A percentile compares a stretch with the other conserved stretches of the same genome.
These are phyloP conservation scores for Fusarium odoratissimum DNA, from an alignment of 2,329 filamentous ascomycete genomes.

Conservation along the genomic window DNA sequence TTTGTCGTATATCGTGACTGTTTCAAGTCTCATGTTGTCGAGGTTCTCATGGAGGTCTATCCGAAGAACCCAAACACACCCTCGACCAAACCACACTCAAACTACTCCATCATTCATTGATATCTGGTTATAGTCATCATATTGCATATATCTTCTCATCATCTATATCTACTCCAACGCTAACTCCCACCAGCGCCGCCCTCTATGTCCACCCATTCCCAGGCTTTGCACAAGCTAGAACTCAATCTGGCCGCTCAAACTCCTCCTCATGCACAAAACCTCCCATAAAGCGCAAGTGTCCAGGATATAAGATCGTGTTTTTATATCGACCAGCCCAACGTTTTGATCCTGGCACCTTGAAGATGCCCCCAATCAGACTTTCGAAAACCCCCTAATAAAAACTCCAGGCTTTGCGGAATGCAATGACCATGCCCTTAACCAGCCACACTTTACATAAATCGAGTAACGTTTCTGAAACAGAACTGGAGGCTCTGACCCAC, in stretches of 20 bases:
- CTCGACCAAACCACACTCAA: background rate
- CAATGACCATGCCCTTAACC: slow-evolving; percentile 41
- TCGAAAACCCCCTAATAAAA: slow-evolving; percentile 34
- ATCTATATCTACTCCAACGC: slow-evolving; percentile 25
- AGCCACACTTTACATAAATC: slow-evolving; percentile 42
- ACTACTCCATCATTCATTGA: background rate
- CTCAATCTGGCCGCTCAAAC: background rate
- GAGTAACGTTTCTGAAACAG: slow-evolving; percentile 23
- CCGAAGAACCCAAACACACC: background rate
- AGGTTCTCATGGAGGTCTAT: background rate
- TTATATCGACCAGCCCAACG: slow-evolving; percentile 32
- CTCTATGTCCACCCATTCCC: slow-evolving; percentile 2
- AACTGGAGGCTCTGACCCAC: slow-evolving; percentile 9
- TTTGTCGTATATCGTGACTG: background rate
- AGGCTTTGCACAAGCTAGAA: slow-evolving; percentile 1
- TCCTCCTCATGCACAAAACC: background rate
- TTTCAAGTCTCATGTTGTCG: background rate
- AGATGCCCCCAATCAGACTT: slow-evolving; percentile 39
- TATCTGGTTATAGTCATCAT: slow-evolving; percentile 3
- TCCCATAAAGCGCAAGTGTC: background rate
- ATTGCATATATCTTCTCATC: slow-evolving; percentile 1
- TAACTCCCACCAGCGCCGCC: background rate
- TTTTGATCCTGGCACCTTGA: slow-evolving; percentile 39
- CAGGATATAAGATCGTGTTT: slow-evolving; percentile 30
- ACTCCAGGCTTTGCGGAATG: slow-evolving; percentile 46